Base-by-base conservation (phyloP, 1,284 basidiomycete genomes). In the Cerrena zonata region DNA sequence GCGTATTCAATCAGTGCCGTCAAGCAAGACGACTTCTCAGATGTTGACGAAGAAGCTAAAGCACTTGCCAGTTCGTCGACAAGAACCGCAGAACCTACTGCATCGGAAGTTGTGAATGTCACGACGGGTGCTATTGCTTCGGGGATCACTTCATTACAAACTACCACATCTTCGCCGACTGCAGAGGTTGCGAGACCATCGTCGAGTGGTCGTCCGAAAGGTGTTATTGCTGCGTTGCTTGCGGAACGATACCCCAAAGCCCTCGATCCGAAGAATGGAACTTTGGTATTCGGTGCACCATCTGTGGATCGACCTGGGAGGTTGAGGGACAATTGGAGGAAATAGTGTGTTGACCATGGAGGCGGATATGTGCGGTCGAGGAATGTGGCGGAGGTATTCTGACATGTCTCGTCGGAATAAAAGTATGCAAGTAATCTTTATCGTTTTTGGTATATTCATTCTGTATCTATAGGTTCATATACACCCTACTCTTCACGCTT, bases 1-100 rank as follows among this genome's bases (percentile, higher is more conserved):
- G 78, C 82, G 7, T 98, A 97, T 70, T 94, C 93, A 13, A 94
- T 98, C 65, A 80, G 82, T 39, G 92, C 93, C 11, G 93, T 96
- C 52, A 91, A 89, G 65, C 93, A 96, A 65, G 94, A 96, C 62
- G 85, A 88, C 52, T 95, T 95, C 65, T 88, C 85, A 53, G 88
- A 91, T 61, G 76, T 89, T 36, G 89, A 91, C 60, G 84, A 88
- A 56, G 85, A 88, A 64, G 88, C 82, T 39, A 71, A 70, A 53
- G 78, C 76, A 39, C 71, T 85, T 56, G 72, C 71, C 4, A 21
- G 12, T 21, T 45, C 49, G 15, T 40, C 37, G n/a, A 11, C 38
- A 7, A 3, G 10, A 5, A 23, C n/a, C 23, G 21, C 23, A 15
- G 13, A 10, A 43, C 22, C 36, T 21, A 25, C 26, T 21, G 34